phyloP scores from a whole-genome alignment of 2,329 filamentous ascomycete species.

The Ceratocystis harringtonii region DNA sequence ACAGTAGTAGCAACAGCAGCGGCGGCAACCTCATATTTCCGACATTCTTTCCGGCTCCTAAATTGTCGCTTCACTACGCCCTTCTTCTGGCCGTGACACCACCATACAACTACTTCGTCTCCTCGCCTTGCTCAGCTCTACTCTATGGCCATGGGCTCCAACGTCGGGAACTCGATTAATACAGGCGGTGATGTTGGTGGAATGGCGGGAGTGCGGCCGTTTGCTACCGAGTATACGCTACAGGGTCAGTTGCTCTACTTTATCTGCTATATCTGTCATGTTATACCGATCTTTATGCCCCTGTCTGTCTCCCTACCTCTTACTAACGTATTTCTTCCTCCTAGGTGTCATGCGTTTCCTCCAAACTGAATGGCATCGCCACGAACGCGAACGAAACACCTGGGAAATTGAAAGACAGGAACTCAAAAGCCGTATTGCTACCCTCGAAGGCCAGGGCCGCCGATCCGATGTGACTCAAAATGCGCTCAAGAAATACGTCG shows the following conservation, averaged over 20 bases:
- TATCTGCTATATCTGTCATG: background rate
- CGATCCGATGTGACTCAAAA: slow-evolving; percentile 80
- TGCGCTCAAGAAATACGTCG: slow-evolving; percentile 77
- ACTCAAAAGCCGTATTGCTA: slow-evolving; percentile 95
- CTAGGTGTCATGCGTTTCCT: slow-evolving; percentile 96
- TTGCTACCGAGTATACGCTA: slow-evolving; percentile 47
- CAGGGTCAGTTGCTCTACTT: slow-evolving; percentile 29
- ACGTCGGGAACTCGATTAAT: slow-evolving; percentile 31
- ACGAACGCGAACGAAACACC: slow-evolving; percentile 91
- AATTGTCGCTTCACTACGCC: too few relatives aligned
- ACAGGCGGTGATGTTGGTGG: slow-evolving; percentile 29
- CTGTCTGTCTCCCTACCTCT: background rate
- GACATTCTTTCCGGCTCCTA: background rate
- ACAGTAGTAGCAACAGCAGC: background rate
- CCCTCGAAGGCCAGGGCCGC: slow-evolving; percentile 76
- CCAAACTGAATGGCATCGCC: slow-evolving; percentile 96
- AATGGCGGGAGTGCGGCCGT: slow-evolving; percentile 31
- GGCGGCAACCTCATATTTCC: background rate
- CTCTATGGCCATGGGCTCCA: slow-evolving; percentile 12
- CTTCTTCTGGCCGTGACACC: background rate
- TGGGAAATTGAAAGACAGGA: slow-evolving; percentile 99
- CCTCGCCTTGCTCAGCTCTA: background rate
- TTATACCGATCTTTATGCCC: background rate
- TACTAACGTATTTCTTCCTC: slow-evolving; percentile 2
- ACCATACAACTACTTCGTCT: background rate